Percentiles rank a stretch among this genome's conserved stretches.
phyloP scores from a whole-genome alignment of 2,329 filamentous ascomycete species.

The Venturiaceae sp. region DNA sequence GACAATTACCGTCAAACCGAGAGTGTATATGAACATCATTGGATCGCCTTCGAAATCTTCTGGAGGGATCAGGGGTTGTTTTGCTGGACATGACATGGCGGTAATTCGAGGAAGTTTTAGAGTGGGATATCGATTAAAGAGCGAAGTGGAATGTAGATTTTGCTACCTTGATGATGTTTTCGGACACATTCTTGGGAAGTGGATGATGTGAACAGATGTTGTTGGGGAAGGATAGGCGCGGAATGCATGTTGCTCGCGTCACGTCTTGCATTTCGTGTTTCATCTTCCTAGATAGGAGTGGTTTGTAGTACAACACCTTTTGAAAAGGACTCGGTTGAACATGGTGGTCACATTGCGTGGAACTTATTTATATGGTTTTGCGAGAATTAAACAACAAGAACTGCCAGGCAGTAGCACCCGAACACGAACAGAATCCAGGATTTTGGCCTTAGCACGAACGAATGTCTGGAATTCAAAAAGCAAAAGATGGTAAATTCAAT shows the following conservation, averaged over 20 bases:
- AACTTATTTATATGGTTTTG: too few species aligned
- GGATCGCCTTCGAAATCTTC: background rate
- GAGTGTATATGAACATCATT: background rate
- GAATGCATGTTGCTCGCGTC: background rate
- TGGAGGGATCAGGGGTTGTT: background rate
- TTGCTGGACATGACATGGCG: background rate
- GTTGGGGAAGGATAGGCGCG: background rate
- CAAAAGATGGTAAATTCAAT: background rate
- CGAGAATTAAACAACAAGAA: too few species aligned
- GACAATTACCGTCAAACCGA: background rate
- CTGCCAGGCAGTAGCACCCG: too few species aligned
- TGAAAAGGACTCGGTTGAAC: too few species aligned
- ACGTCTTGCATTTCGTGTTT: background rate
- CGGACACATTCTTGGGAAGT: background rate
- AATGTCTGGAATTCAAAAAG: background rate
- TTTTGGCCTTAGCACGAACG: background rate
- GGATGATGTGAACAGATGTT: background rate
- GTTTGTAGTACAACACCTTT: too few species aligned
- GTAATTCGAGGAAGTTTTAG: background rate
- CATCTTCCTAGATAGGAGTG: background rate
- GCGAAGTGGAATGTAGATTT: background rate
- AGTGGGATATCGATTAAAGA: background rate
- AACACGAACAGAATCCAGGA: too few species aligned
- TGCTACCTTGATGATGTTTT: background rate
- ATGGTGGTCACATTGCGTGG: too few species aligned